phyloP scores from a whole-genome alignment of 768 basidiomycete species.

The Crepidotus variabilis region DNA sequence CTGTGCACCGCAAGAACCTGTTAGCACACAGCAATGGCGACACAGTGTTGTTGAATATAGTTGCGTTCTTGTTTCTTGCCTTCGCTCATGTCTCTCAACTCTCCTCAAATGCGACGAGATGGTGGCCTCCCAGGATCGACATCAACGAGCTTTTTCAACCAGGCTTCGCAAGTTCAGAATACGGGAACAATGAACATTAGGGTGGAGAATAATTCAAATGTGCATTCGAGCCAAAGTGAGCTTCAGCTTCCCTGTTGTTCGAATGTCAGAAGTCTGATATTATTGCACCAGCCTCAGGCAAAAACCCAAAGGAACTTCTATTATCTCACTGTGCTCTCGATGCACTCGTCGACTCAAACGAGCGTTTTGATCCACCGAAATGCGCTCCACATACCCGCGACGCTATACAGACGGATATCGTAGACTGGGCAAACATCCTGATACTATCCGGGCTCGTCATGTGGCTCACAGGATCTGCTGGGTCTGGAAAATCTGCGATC shows the following conservation, averaged over 20 bases:
- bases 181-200: not conserved
- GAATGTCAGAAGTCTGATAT: not conserved
- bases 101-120: not conserved
- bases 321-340: constrained; percentile 3
- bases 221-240: not conserved
- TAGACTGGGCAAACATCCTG: constrained; percentile 8
- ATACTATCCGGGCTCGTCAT: constrained; percentile 3
- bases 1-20: no score
- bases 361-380: constrained; percentile 13
- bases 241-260: no score
- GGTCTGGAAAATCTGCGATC: constrained; percentile 18
- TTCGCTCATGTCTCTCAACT: no score
- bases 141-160: not conserved
- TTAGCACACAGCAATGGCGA: no score
- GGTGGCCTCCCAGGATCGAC: not conserved
- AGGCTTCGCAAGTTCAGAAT: not conserved
- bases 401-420: constrained; percentile 5
- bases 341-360: constrained; percentile 13
- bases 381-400: constrained; percentile 9
- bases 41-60: no score
- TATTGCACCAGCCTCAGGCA: not conserved
- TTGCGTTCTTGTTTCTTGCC: no score
- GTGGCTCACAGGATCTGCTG: constrained; percentile 18
- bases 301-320: not conserved
- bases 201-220: not conserved